These are phyloP conservation scores for Trametes gibbosa DNA, from an alignment of 768 basidiomycete species.

Conservation along the genomic window DNA sequence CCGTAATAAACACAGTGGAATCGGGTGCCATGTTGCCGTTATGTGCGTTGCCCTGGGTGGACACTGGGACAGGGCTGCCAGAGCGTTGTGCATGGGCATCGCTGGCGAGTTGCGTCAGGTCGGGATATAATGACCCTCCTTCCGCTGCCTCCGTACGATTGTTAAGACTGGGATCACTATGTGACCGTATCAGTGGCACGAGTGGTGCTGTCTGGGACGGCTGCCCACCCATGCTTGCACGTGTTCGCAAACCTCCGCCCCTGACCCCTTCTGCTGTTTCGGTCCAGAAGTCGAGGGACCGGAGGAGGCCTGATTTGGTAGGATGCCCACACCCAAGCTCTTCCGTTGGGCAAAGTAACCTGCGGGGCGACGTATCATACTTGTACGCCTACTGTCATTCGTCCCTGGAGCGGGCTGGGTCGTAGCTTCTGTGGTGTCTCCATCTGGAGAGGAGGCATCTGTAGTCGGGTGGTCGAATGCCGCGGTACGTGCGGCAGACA, in stretches of 20 bases:
- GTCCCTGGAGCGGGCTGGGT: conserved; percentile 3
- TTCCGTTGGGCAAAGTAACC: conserved; percentile 72
- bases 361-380: conserved; percentile 55
- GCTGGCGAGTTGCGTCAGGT: conserved; percentile 20
- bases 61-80: conserved; percentile 1
- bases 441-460: neutral
- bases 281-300: neutral
- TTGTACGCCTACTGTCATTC: conserved; percentile 29
- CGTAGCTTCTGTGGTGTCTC: neutral
- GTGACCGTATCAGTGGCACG: neutral
- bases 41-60: conserved; percentile 12
- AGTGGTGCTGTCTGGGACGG: conserved; percentile 3
- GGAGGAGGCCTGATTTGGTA: conserved; percentile 15
- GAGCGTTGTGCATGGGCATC: conserved; percentile 7
- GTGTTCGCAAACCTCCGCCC: conserved; percentile 5
- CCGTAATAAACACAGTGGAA: conserved; percentile 31
- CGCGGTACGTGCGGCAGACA: conserved; percentile 3
- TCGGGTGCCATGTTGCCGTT: conserved; percentile 33
- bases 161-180: conserved; percentile 7
- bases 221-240: conserved; percentile 19
- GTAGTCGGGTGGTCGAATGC: neutral
- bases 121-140: conserved; percentile 23
- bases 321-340: conserved; percentile 44
- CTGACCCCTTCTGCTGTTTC: neutral
- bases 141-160: neutral